Percentiles rank a stretch among this genome's conserved stretches.
Evolutionary conservation across 23 red algal species (phyloP).

Genomic region (Gracilaria caudata): DNA sequence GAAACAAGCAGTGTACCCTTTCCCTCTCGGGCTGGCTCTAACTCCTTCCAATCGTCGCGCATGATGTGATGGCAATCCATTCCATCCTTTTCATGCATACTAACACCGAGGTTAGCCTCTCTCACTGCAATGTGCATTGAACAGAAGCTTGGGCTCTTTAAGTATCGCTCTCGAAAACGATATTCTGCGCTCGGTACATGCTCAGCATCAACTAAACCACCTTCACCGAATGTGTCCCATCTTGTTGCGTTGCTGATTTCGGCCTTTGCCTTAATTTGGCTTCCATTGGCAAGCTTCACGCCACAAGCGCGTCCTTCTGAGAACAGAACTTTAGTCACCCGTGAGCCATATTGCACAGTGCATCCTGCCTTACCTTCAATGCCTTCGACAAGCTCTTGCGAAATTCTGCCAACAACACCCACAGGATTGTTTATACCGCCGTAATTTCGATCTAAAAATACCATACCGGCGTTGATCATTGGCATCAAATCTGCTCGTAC

Average conservation of each 20-base stretch:
- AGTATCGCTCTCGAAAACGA: conserved; percentile 75
- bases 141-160: conserved; percentile 83
- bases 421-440: conserved; percentile 90
- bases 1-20: conserved; percentile 89
- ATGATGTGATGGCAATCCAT: conserved; percentile 95
- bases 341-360: conserved; percentile 64
- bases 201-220: conserved; percentile 45
- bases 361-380: conserved; percentile 67
- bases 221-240: conserved; percentile 89
- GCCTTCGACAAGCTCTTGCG: conserved; percentile 69
- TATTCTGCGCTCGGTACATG: conserved; percentile 64
- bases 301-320: conserved; percentile 49
- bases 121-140: conserved; percentile 84
- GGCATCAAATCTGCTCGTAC: conserved; percentile 81
- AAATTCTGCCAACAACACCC: conserved; percentile 88
- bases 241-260: conserved; percentile 90
- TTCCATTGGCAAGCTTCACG: conserved; percentile 71
- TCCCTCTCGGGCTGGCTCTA: conserved; percentile 74
- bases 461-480: conserved; percentile 99
- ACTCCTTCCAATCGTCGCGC: conserved; percentile 79
- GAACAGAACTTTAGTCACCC: conserved; percentile 62
- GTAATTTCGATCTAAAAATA: conserved; percentile 97
- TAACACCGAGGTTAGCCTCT: conserved; percentile 24
- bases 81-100: conserved; percentile 41
- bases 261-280: conserved; percentile 38